Base-by-base conservation (phyloP, 768 basidiomycete genomes). In the Hydnomerulius pinastri region DNA sequence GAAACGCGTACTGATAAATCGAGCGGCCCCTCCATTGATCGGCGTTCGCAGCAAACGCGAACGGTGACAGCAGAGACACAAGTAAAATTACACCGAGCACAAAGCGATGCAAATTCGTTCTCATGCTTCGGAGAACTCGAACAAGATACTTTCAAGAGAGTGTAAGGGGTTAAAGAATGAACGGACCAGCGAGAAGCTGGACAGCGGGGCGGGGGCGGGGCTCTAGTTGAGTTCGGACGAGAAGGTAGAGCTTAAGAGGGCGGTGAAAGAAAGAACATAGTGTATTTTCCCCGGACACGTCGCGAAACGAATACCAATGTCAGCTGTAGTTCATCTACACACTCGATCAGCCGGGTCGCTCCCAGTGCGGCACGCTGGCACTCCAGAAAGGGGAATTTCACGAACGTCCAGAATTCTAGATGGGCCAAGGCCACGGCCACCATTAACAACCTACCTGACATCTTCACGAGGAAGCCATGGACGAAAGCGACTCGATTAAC, bases 21-120 rank as follows among this genome's bases (percentile, higher is more conserved):
- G 88, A 87, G 40, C 86, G 82, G 33, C 79, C 75, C 55, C 86
- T 75, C 90, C 87, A 90, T 61, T 88, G 75, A 45, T 86, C 85
- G 28, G 86, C 80, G 41, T 84, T 83, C 4, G 86, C 86, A 17
- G 83, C 80, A 46, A 69, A 70, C 10, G 68, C 74, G 54, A 63
- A 40, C 64, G 52, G 51, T 57, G 64, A 51, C 55, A 41, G 48
- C 64, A 61, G 55, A 49, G 49, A 51, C 67, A 58, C 33, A 66
- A 41, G 58, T 54, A 56, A 50, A 64, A 44, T 37, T 55, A 59
- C 44, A 55, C 62, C 51, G 47, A 17, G 38, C 37, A 38, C 21
- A 48, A 39, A 36, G 43, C 23, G 42, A 43, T 4, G 21, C 45
- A 46, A 41, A 41, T 48, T 49, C 43, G 36, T 29, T 42, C 25